Conservation (phyloP, 1,284 basidiomycete species). For the Ganoderma multipileum region DNA sequence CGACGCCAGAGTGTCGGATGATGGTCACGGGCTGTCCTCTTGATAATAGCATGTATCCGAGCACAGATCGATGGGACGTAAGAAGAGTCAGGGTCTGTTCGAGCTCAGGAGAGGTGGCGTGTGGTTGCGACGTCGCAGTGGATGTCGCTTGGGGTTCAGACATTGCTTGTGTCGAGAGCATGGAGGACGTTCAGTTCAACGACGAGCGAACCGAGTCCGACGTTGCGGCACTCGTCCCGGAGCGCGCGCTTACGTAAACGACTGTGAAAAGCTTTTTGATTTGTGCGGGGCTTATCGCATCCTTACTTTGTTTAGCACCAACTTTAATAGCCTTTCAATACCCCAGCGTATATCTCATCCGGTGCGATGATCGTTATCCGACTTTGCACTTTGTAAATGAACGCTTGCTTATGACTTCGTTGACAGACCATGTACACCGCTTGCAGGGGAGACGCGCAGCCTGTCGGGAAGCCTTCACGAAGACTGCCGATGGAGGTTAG, state of each 20-base stretch:
- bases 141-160: slow-evolving; percentile 22
- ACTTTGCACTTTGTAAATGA: neutral
- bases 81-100: slow-evolving; percentile 82
- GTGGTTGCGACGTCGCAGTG: slow-evolving; percentile 22
- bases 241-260: slow-evolving; percentile 6
- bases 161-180: slow-evolving; percentile 31
- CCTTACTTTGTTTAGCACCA: neutral
- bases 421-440: neutral
- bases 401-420: neutral
- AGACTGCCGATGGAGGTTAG: neutral
- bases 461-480: neutral
- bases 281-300: neutral
- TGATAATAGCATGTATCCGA: slow-evolving; percentile 87
- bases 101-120: slow-evolving; percentile 67
- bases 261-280: neutral
- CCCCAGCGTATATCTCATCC: neutral
- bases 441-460: neutral
- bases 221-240: neutral
- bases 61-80: slow-evolving; percentile 83
- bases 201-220: neutral
- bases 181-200: slow-evolving; percentile 17
- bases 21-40: slow-evolving; percentile 71
- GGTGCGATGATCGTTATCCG: neutral
- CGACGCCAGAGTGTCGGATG: slow-evolving; percentile 82
- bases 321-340: neutral